Evolutionary conservation across 208 protist genomes (phyloP).

Genomic region (Strigomonas culicis): DNA sequence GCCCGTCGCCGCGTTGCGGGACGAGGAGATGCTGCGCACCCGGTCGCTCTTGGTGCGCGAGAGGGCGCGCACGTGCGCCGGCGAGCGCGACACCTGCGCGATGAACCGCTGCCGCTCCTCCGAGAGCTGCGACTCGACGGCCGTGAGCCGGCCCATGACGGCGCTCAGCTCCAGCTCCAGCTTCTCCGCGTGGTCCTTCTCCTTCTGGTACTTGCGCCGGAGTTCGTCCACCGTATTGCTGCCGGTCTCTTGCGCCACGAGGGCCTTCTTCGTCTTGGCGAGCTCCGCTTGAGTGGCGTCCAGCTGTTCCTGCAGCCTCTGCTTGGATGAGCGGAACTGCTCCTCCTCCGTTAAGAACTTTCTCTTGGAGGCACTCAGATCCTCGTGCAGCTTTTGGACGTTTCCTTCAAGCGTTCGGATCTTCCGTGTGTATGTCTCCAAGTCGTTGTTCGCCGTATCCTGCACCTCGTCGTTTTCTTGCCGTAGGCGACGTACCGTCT

Average conservation of each 20-base stretch:
- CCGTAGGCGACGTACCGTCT: constrained; percentile 51
- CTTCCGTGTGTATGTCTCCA: constrained; percentile 51
- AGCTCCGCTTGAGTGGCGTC: constrained; percentile 44
- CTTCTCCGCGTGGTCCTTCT: constrained; percentile 39
- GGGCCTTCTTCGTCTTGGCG: constrained; percentile 21
- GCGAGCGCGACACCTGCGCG: constrained; percentile 24
- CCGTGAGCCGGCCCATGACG: constrained; percentile 41
- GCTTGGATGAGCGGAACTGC: constrained; percentile 20
- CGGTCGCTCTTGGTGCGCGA: background rate
- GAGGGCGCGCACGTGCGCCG: constrained; percentile 20
- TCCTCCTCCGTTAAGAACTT: constrained; percentile 41
- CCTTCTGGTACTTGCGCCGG: constrained; percentile 30
- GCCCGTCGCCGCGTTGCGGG: background rate
- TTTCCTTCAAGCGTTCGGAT: constrained; percentile 43
- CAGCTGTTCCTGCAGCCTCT: constrained; percentile 42
- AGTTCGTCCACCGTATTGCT: constrained; percentile 45
- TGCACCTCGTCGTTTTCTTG: constrained; percentile 54
- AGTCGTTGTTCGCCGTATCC: constrained; percentile 54
- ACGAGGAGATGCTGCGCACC: background rate
- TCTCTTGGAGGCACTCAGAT: constrained; percentile 50
- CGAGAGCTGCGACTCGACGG: constrained; percentile 68
- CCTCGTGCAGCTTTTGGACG: constrained; percentile 37
- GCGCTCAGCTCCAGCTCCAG: constrained; percentile 66
- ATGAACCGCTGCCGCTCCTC: constrained; percentile 56
- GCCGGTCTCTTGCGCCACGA: constrained; percentile 24